Percentiles rank a stretch among this genome's conserved stretches.
phyloP scores from a whole-genome alignment of 1,284 basidiomycete species.

The Mycena citricolor region DNA sequence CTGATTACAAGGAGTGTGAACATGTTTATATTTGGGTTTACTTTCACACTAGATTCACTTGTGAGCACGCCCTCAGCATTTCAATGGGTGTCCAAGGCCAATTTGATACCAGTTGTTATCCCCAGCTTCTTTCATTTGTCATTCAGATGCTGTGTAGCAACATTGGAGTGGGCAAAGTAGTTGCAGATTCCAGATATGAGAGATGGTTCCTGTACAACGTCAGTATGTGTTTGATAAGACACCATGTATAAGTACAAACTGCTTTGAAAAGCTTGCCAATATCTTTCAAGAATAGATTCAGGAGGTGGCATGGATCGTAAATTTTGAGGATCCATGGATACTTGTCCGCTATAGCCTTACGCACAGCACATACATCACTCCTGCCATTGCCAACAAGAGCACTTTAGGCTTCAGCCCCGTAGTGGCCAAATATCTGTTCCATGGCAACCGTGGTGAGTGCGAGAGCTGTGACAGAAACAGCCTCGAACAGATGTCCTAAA shows the following conservation, averaged over 20 bases:
- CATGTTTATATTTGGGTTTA: too few species aligned
- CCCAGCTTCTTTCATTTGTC: constrained; percentile 3
- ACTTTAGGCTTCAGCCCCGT: neutral
- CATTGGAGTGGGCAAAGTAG: constrained; percentile 18
- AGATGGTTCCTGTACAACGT: constrained; percentile 14
- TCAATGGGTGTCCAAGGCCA: constrained; percentile 17
- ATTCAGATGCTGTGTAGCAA: constrained; percentile 10
- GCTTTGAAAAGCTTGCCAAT: constrained; percentile 20
- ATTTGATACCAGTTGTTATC: constrained; percentile 16
- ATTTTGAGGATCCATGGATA: constrained; percentile 18
- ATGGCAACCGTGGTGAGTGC: constrained; percentile 8
- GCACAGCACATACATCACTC: constrained; percentile 5
- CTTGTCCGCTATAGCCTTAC: neutral
- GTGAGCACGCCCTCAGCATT: too few species aligned
- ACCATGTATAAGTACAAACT: constrained; percentile 3
- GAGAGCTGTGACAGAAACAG: constrained; percentile 17
- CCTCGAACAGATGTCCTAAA: constrained; percentile 19
- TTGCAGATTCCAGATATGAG: constrained; percentile 14
- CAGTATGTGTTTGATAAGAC: too few species aligned
- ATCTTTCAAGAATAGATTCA: constrained; percentile 20
- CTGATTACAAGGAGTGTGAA: too few species aligned
- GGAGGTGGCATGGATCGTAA: constrained; percentile 21
- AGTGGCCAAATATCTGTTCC: constrained; percentile 5
- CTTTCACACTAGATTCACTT: too few species aligned
- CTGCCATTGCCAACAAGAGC: constrained; percentile 10